Evolutionary conservation across 495 filamentous ascomycete genomes (phyloP).

Genomic region (Talaromyces borbonicus): DNA sequence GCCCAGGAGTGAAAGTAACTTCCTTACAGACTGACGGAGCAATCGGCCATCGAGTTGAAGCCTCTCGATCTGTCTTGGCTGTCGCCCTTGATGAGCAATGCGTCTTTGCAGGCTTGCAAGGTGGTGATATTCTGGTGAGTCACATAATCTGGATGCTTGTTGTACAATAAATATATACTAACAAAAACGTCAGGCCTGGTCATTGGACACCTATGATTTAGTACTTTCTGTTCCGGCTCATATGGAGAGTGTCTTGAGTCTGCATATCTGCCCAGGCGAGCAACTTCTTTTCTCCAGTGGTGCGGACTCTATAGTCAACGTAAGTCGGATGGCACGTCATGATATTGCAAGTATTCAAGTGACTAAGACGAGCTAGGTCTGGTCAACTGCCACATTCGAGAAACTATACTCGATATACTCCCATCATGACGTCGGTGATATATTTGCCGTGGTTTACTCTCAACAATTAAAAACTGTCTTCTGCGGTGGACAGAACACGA

Average conservation of each 20-base stretch:
- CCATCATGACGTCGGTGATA: slow-evolving; percentile 87
- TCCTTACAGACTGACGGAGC: slow-evolving; percentile 25
- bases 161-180: background rate
- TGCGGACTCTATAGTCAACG: slow-evolving; percentile 87
- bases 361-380: slow-evolving; percentile 45
- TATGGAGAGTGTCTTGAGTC: slow-evolving; percentile 76
- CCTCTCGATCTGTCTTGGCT: slow-evolving; percentile 38
- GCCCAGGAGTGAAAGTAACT: background rate
- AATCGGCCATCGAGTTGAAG: slow-evolving; percentile 37
- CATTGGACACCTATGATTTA: slow-evolving; percentile 72
- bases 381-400: slow-evolving; percentile 49
- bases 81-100: slow-evolving; percentile 37
- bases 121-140: slow-evolving; percentile 74
- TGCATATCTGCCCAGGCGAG: slow-evolving; percentile 66
- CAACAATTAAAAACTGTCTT: slow-evolving; percentile 69
- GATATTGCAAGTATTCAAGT: background rate
- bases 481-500: slow-evolving; percentile 89
- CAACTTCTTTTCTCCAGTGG: slow-evolving; percentile 83
- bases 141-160: background rate
- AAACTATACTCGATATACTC: slow-evolving; percentile 87
- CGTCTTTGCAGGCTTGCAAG: slow-evolving; percentile 73
- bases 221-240: slow-evolving; percentile 71
- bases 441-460: slow-evolving; percentile 88
- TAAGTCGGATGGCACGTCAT: slow-evolving; percentile 29
- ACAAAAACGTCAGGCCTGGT: slow-evolving; percentile 55